phyloP scores from a whole-genome alignment of 768 basidiomycete genomes.

The Russula compacta region DNA sequence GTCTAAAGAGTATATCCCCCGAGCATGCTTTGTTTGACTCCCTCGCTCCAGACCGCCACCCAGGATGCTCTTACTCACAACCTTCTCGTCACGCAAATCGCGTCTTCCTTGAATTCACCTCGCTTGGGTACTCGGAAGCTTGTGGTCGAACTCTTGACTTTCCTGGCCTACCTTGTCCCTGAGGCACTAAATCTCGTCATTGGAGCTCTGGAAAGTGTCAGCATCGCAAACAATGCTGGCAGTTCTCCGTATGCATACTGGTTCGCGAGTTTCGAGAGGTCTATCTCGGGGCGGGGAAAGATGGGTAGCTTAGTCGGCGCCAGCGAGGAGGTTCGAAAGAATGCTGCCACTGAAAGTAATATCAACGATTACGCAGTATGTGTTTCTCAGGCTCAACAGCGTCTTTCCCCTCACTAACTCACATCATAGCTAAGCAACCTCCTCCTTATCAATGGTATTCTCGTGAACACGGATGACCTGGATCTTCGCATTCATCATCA shows the following conservation, averaged over 20 bases:
- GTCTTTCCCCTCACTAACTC: neutral
- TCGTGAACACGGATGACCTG: slow-evolving; percentile 61
- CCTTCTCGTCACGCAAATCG: slow-evolving; percentile 67
- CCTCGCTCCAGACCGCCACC: slow-evolving; percentile 35
- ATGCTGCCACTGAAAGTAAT: slow-evolving; percentile 53
- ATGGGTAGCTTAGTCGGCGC: slow-evolving; percentile 96
- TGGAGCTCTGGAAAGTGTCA: slow-evolving; percentile 64
- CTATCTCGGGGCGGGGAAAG: slow-evolving; percentile 75
- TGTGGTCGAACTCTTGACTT: slow-evolving; percentile 70
- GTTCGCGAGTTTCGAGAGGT: slow-evolving; percentile 74
- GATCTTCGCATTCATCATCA: slow-evolving; percentile 83
- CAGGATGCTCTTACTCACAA: slow-evolving; percentile 67
- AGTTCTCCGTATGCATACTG: slow-evolving; percentile 71
- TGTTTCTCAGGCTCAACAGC: slow-evolving; percentile 5
- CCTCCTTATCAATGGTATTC: slow-evolving; percentile 59
- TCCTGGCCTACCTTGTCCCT: slow-evolving; percentile 55
- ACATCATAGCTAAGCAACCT: slow-evolving; percentile 53
- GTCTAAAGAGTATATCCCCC: slow-evolving; percentile 21
- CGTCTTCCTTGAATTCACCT: slow-evolving; percentile 74
- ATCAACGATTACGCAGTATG: slow-evolving; percentile 83
- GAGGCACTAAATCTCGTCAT: slow-evolving; percentile 60
- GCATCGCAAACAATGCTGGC: slow-evolving; percentile 49
- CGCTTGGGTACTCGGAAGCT: slow-evolving; percentile 69
- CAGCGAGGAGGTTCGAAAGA: slow-evolving; percentile 76
- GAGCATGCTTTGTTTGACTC: slow-evolving; percentile 4